Conservation (phyloP, 352 stramenopile genomes). For the Phytophthora multivora region DNA sequence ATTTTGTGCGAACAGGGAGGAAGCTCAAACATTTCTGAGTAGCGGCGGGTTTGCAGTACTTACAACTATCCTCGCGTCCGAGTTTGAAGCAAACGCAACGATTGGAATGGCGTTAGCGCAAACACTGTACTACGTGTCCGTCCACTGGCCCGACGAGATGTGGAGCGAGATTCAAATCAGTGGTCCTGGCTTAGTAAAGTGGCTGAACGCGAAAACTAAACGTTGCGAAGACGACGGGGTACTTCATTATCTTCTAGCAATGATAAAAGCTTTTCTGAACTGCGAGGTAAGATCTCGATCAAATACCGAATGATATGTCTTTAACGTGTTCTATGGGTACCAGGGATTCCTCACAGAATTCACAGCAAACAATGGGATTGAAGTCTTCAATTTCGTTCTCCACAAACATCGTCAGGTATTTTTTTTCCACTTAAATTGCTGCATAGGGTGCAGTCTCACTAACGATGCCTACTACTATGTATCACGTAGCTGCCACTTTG, state of each 20-base stretch:
- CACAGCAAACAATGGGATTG: not conserved
- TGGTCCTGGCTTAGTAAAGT: conserved; percentile 6
- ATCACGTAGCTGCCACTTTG: conserved; percentile 11
- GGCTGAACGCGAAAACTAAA: conserved; percentile 12
- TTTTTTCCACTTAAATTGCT: not conserved
- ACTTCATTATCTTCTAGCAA: conserved; percentile 24
- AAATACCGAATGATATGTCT: too few species aligned
- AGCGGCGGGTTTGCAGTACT: conserved; percentile 15
- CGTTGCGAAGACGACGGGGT: conserved; percentile 21
- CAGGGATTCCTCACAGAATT: conserved; percentile 18
- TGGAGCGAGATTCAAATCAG: conserved; percentile 24
- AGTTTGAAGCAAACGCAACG: not conserved
- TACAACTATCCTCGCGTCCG: conserved; percentile 5
- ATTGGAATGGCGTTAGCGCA: conserved; percentile 21
- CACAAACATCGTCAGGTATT: conserved; percentile 16
- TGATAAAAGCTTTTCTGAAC: conserved; percentile 9
- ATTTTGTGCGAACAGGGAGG: conserved; percentile 5
- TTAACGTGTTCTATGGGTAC: not conserved
- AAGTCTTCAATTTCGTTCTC: conserved; percentile 13
- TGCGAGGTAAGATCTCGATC: conserved; percentile 14
- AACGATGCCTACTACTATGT: conserved; percentile 1
- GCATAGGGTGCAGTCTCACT: not conserved
- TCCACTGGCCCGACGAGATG: conserved; percentile 23
- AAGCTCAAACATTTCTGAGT: conserved; percentile 18
- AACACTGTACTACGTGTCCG: conserved; percentile 23